Percentiles rank a stretch among this genome's conserved stretches.
Conservation (phyloP, 1,284 basidiomycete species). For the Xerocomus nothofagi region DNA sequence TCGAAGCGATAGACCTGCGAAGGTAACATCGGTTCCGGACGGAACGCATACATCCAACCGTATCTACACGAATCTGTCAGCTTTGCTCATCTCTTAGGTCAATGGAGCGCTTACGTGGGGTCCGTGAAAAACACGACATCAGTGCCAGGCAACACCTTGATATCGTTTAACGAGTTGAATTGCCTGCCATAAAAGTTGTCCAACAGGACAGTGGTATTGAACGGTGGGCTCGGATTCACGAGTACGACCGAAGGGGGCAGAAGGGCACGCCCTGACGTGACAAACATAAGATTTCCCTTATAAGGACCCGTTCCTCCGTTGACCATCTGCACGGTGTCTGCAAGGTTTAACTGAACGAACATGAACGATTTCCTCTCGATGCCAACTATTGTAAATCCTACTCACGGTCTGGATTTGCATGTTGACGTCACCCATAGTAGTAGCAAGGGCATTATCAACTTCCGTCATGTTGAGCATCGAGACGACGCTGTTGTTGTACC, state of each 20-base stretch:
- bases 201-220: constrained; percentile 61
- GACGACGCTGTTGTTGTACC: constrained; percentile 48
- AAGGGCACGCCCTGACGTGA: constrained; percentile 65
- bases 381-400: not conserved
- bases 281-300: constrained; percentile 59
- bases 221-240: constrained; percentile 63
- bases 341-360: constrained; percentile 44
- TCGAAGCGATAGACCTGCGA: constrained; percentile 76
- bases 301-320: constrained; percentile 76
- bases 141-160: constrained; percentile 69
- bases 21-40: constrained; percentile 61
- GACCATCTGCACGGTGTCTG: constrained; percentile 60
- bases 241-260: constrained; percentile 63
- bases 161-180: constrained; percentile 81
- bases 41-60: constrained; percentile 64
- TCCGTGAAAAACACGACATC: constrained; percentile 71
- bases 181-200: constrained; percentile 77
- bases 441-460: constrained; percentile 41
- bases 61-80: constrained; percentile 43
- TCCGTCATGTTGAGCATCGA: constrained; percentile 49
- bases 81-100: too few relatives aligned
- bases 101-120: constrained; percentile 46
- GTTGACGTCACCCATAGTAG: constrained; percentile 44
- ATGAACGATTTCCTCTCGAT: not conserved
- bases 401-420: constrained; percentile 56